These are phyloP conservation scores for Fusarium brevicatenulatum DNA, from an alignment of 2,329 filamentous ascomycete genomes.

Conservation along the genomic window DNA sequence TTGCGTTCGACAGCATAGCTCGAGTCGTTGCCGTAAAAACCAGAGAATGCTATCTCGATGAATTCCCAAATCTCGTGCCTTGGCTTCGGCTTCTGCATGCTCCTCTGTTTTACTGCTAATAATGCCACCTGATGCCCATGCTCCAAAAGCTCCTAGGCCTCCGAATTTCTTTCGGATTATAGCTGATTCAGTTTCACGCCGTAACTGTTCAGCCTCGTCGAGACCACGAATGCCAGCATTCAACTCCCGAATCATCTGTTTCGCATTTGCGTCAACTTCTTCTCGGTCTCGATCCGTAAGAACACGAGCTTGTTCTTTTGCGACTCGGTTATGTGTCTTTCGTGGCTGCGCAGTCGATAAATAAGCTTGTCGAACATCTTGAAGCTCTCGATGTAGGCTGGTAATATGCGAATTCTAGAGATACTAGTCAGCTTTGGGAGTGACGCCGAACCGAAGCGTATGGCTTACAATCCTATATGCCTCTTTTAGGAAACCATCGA, in stretches of 20 bases:
- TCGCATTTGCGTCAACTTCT: slow-evolving; percentile 87
- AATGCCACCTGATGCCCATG: slow-evolving; percentile 72
- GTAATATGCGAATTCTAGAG: slow-evolving; percentile 83
- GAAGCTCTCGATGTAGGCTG: slow-evolving; percentile 82
- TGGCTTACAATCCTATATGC: slow-evolving; percentile 86
- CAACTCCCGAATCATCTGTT: slow-evolving; percentile 84
- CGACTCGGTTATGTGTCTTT: slow-evolving; percentile 60
- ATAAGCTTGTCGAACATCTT: slow-evolving; percentile 87
- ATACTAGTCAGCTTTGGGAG: slow-evolving; percentile 29
- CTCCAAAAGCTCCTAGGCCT: slow-evolving; percentile 70
- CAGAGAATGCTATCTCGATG: slow-evolving; percentile 87
- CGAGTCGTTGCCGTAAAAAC: slow-evolving; percentile 79
- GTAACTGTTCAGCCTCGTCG: slow-evolving; percentile 82
- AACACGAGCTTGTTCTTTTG: slow-evolving; percentile 60
- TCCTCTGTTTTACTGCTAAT: slow-evolving; percentile 65
- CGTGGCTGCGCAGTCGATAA: slow-evolving; percentile 81
- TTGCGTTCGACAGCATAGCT: slow-evolving; percentile 81
- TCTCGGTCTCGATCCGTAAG: slow-evolving; percentile 86
- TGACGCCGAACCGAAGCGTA: slow-evolving; percentile 23
- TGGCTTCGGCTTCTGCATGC: slow-evolving; percentile 77
- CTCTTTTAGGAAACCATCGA: slow-evolving; percentile 92
- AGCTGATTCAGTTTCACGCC: slow-evolving; percentile 77
- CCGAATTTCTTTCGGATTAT: slow-evolving; percentile 77
- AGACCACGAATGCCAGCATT: slow-evolving; percentile 83
- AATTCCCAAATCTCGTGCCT: slow-evolving; percentile 70